Evolutionary conservation across 2,329 filamentous ascomycete species (phyloP), one percentile per base, ranked within the genome.

Genomic region (Fusarium odoratissimum): DNA sequence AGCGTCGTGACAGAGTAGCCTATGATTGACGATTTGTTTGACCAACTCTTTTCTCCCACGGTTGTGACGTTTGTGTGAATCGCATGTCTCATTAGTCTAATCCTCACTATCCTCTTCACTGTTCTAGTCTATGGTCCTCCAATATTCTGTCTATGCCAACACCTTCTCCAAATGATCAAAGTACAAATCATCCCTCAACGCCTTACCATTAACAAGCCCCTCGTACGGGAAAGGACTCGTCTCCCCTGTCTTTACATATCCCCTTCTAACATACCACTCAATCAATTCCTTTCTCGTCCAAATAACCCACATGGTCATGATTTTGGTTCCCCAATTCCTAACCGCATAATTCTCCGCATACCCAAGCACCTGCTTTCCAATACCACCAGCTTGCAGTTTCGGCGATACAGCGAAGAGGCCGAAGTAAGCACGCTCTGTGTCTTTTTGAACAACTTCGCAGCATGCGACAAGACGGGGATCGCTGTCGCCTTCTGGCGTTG

Each of bases 321-420:
- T 75, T 2, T 44, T 35, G 0, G 78, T 79, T 1, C 80, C 81
- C 78, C 82, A 83, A 51, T 71, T 71, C 48, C 75, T 62, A 35
- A 72, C 76, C 1, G 81, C 82, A 68, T 82, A 81, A 16, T 66
- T 70, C 76, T 87, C 86, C 0, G 84, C 85, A 41, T 79, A 74
- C 3, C 73, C 77, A 21, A 87, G 78, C 21, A 86, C 81, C 59
- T 75, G 76, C 57, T 80, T 75, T 0, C 86, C 86, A 48, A 87
- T 74, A 0, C 86, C 86, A 19, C 83, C 82, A 8, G 81, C 82
- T 76, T 87, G 85, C 33, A 78, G 70, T 8, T 61, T 60, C 5
- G 84, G 83, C 41, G 84, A 81, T 1, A 88, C 85, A 44, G 86
- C 86, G 25, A 88, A 86, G 40, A 87, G 80, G 56, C 84, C 85